Evolutionary conservation across 2,329 filamentous ascomycete species (phyloP).

Genomic region (Sporothrix inflata): DNA sequence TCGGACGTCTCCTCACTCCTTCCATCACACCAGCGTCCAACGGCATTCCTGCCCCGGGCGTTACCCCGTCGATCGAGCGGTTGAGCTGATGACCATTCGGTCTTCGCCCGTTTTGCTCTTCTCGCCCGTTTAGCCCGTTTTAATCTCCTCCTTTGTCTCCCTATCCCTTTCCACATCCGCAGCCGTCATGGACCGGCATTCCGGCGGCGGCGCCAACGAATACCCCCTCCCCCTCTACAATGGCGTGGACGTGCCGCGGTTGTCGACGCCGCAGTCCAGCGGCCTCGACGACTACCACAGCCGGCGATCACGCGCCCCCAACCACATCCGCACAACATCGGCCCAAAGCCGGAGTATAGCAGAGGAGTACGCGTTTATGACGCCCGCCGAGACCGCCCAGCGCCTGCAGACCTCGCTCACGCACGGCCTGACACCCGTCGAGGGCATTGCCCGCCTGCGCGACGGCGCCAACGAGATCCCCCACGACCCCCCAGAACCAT

Average conservation of each 20-base stretch:
- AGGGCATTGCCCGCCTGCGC: constrained; percentile 78
- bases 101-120: neutral
- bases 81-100: neutral
- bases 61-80: neutral
- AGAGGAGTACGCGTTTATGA: constrained; percentile 67
- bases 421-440: constrained; percentile 77
- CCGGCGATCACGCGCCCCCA: constrained; percentile 31
- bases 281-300: constrained; percentile 30
- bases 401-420: constrained; percentile 80
- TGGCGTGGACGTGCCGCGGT: constrained; percentile 24
- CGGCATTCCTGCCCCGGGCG: neutral
- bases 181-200: constrained; percentile 33
- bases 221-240: constrained; percentile 34
- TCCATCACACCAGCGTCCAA: constrained; percentile 4
- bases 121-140: neutral
- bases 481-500: constrained; percentile 87
- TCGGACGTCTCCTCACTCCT: neutral
- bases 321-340: constrained; percentile 36
- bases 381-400: constrained; percentile 75
- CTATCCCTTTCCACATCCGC: neutral
- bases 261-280: constrained; percentile 28
- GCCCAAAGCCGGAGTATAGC: constrained; percentile 52
- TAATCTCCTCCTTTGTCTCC: neutral
- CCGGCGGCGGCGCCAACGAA: constrained; percentile 28
- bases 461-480: constrained; percentile 93